Evolutionary conservation across 306 rosid genomes (phyloP).

Genomic region (Trichosanthes truncata): DNA sequence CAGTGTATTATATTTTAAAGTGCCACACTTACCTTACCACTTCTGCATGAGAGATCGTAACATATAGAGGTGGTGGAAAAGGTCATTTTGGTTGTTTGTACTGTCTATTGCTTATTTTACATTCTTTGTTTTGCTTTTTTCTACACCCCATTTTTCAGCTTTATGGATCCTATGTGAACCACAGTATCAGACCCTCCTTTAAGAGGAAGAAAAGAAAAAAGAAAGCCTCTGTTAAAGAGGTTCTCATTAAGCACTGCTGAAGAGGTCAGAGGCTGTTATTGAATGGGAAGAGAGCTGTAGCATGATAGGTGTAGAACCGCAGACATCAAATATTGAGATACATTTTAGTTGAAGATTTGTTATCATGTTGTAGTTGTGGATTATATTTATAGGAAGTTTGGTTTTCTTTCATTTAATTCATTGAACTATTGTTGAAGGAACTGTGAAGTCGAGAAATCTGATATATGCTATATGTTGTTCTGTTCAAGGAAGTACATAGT

Average conservation of each 20-base stretch:
- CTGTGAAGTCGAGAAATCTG: not conserved
- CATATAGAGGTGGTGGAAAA: slow-evolving; percentile 35
- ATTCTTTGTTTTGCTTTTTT: slow-evolving; percentile 25
- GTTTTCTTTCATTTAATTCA: slow-evolving; percentile 3
- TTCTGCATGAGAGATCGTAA: slow-evolving; percentile 18
- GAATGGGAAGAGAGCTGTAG: slow-evolving; percentile 32
- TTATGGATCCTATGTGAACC: slow-evolving; percentile 22
- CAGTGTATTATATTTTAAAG: slow-evolving; percentile 17
- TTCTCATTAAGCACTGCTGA: not conserved
- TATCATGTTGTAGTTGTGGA: not conserved
- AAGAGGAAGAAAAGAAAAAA: not conserved
- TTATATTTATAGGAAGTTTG: not conserved
- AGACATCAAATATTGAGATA: slow-evolving; percentile 19
- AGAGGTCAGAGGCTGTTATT: not conserved
- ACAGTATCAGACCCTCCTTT: slow-evolving; percentile 27
- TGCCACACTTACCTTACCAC: slow-evolving; percentile 19
- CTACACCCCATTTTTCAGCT: slow-evolving; percentile 19
- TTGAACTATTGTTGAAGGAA: not conserved
- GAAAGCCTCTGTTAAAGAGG: not conserved
- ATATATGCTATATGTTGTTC: not conserved
- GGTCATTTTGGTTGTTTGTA: slow-evolving; percentile 21
- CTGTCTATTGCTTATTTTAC: slow-evolving; percentile 9
- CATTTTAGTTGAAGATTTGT: not conserved
- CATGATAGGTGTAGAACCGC: slow-evolving; percentile 44
- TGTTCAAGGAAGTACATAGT: not conserved